Evolutionary conservation across 176 grass and related monocot genomes (phyloP).

Genomic region (Oryza glumipatula): DNA sequence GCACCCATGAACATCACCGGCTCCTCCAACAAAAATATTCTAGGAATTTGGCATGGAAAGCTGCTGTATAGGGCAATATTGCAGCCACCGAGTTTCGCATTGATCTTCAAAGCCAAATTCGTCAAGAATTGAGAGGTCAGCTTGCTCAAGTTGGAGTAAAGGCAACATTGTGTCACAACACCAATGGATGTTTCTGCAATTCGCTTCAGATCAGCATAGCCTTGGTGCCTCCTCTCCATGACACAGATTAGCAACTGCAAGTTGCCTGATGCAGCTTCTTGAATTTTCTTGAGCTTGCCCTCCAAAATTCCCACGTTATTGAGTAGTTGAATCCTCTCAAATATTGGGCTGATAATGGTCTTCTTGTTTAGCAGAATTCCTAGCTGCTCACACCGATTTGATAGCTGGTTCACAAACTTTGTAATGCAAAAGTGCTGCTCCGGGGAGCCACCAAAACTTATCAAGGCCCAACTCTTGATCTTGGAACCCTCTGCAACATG

Average conservation of each 20-base stretch:
- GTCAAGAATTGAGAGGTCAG: constrained; percentile 76
- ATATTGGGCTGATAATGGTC: constrained; percentile 65
- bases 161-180: constrained; percentile 90
- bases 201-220: constrained; percentile 88
- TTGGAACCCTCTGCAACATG: constrained; percentile 83
- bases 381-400: constrained; percentile 76
- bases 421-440: constrained; percentile 76
- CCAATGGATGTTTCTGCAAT: constrained; percentile 89
- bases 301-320: constrained; percentile 75
- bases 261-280: constrained; percentile 80
- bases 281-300: constrained; percentile 72
- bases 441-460: constrained; percentile 87
- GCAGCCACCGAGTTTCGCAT: constrained; percentile 85
- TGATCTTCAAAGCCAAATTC: constrained; percentile 90
- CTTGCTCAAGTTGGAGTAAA: constrained; percentile 81
- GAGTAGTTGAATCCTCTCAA: constrained; percentile 81
- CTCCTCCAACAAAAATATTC: constrained; percentile 68
- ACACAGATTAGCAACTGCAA: constrained; percentile 83
- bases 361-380: constrained; percentile 81
- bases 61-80: constrained; percentile 79
- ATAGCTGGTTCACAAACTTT: constrained; percentile 79
- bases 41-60: constrained; percentile 78
- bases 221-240: constrained; percentile 84
- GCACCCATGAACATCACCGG: constrained; percentile 96
- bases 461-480: constrained; percentile 82